Evolutionary conservation across 2,329 filamentous ascomycete genomes (phyloP).

Genomic region (Phialophora verrucosa): DNA sequence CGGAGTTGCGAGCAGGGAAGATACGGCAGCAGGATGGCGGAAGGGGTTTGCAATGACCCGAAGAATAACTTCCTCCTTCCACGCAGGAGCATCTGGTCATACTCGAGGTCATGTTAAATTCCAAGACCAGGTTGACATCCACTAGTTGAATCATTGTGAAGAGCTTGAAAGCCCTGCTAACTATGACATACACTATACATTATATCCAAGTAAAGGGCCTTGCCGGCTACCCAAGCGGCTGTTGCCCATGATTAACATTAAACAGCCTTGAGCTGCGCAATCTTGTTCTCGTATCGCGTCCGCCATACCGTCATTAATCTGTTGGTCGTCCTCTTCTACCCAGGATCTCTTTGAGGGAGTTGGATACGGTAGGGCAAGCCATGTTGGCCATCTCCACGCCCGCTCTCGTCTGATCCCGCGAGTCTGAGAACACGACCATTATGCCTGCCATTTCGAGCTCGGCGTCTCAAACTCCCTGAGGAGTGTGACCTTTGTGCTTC

Average conservation of each 20-base stretch:
- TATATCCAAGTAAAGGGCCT: background rate
- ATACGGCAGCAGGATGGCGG: no score
- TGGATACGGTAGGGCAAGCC: conserved; percentile 32
- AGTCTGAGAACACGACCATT: conserved; percentile 23
- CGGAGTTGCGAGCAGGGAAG: no score
- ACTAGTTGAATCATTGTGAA: background rate
- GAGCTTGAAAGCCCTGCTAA: background rate
- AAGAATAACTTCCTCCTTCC: no score
- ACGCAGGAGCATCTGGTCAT: no score
- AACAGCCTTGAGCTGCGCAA: background rate
- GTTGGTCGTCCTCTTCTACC: background rate
- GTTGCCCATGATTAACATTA: background rate
- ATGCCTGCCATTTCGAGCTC: background rate
- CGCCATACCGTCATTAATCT: background rate
- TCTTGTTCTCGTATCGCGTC: background rate
- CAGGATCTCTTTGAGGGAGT: background rate
- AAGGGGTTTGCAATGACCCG: no score
- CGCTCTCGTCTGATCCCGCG: conserved; percentile 20
- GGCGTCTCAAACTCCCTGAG: conserved; percentile 1
- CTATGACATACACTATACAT: background rate
- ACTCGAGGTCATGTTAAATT: no score
- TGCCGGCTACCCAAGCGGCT: background rate
- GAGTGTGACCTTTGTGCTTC: background rate
- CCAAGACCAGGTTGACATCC: background rate
- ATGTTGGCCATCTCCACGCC: background rate